These are phyloP conservation scores for Triangularia setosa DNA, from an alignment of 2,329 filamentous ascomycete genomes.

Conservation along the genomic window DNA sequence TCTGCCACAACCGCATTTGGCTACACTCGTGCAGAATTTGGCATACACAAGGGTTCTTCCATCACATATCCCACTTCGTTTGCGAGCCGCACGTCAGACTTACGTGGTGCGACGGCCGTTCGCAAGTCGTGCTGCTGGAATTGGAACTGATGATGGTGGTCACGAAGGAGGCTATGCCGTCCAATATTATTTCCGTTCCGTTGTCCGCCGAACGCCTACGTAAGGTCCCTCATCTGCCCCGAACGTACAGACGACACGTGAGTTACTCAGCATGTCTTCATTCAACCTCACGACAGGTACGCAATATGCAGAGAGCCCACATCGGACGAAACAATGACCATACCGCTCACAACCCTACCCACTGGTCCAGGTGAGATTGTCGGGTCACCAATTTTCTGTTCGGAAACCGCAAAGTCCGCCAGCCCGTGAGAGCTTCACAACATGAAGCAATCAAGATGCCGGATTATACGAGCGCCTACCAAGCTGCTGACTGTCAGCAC, in stretches of 20 bases:
- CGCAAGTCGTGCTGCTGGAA: background rate
- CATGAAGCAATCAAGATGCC: slow-evolving; percentile 3
- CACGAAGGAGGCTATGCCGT: slow-evolving; percentile 1
- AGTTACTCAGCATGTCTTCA: slow-evolving; percentile 6
- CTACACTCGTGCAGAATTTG: background rate
- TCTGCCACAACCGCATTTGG: slow-evolving; percentile 7
- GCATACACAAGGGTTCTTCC: background rate
- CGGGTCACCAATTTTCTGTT: background rate
- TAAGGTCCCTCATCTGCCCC: background rate
- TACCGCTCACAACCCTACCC: background rate
- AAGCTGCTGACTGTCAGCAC: slow-evolving; percentile 10
- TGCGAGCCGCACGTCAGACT: slow-evolving; percentile 11
- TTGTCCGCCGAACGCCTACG: background rate
- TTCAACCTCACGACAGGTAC: background rate
- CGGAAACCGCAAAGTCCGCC: background rate
- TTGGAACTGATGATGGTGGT: background rate
- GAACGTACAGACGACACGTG: background rate
- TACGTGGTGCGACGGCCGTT: background rate
- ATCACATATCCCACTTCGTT: background rate
- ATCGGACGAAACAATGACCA: background rate
- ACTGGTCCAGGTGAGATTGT: background rate
- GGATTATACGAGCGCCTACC: background rate
- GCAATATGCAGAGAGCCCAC: background rate
- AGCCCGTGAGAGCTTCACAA: background rate
- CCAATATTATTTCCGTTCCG: background rate